phyloP scores from a whole-genome alignment of 202 grass and related monocot species.

The Brachypodium distachyon region DNA sequence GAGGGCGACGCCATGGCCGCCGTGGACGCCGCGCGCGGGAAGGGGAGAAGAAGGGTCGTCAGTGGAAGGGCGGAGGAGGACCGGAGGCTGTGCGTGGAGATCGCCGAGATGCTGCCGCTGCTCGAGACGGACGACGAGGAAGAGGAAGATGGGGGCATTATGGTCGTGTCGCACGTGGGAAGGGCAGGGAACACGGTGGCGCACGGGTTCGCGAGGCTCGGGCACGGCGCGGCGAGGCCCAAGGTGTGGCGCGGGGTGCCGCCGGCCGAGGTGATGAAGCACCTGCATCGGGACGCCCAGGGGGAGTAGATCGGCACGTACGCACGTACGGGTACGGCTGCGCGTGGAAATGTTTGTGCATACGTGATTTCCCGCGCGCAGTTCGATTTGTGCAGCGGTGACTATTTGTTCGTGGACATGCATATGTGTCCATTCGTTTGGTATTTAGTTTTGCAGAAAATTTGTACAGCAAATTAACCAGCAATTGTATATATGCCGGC shows the following conservation, averaged over 20 bases:
- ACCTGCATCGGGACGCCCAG: conserved; percentile 39
- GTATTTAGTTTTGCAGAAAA: too few species aligned
- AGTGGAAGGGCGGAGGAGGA: conserved; percentile 30
- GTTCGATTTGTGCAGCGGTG: background rate
- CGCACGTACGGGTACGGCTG: too few species aligned
- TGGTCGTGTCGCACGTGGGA: conserved; percentile 50
- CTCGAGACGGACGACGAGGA: conserved; percentile 23
- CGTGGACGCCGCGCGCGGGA: conserved; percentile 17
- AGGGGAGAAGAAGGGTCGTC: too few species aligned
- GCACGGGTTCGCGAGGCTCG: conserved; percentile 52
- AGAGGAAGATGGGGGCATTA: too few species aligned
- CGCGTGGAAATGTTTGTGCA: background rate
- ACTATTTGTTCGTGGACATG: background rate
- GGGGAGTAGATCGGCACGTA: background rate
- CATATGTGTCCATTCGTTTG: background rate
- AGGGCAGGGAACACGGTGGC: conserved; percentile 56
- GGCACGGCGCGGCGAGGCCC: conserved; percentile 14
- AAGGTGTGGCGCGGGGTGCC: conserved; percentile 47
- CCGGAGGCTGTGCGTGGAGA: conserved; percentile 30
- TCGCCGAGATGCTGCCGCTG: conserved; percentile 30
- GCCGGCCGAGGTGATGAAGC: conserved; percentile 35
- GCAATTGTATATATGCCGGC: too few species aligned
- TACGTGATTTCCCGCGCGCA: background rate
- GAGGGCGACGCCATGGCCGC: conserved; percentile 56
- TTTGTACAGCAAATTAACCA: too few species aligned